phyloP scores from a whole-genome alignment of 1,139 yeast genomes.

The Scheffersomyces lignicola region DNA sequence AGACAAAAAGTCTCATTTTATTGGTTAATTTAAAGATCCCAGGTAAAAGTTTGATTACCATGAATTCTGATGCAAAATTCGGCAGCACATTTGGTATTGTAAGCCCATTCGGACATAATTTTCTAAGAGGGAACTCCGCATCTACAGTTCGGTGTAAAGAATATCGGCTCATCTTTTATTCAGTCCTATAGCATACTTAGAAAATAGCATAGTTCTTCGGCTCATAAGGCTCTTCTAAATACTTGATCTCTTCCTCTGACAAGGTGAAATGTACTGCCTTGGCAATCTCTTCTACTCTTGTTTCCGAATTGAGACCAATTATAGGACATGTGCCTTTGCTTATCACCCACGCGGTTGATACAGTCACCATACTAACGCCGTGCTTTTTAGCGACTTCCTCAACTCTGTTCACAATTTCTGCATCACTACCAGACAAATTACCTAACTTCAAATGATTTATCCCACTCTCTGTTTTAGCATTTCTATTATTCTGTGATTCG shows the following conservation, averaged over 20 bases:
- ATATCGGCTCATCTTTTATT: too few relatives aligned
- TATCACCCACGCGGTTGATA: slow-evolving; percentile 57
- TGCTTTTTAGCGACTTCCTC: slow-evolving; percentile 50
- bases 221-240: slow-evolving; percentile 50
- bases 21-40: too few relatives aligned
- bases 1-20: too few relatives aligned
- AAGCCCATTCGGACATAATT: too few relatives aligned
- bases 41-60: too few relatives aligned
- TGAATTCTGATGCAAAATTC: too few relatives aligned
- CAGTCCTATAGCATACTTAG: too few relatives aligned
- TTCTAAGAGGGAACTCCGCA: too few relatives aligned
- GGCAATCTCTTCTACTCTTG: slow-evolving; percentile 55
- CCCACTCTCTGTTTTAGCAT: slow-evolving; percentile 4
- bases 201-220: slow-evolving; percentile 18
- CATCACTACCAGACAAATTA: slow-evolving; percentile 17
- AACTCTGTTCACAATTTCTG: slow-evolving; percentile 48
- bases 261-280: slow-evolving; percentile 43
- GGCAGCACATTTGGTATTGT: too few relatives aligned
- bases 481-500: slow-evolving; percentile 5
- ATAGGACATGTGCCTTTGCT: slow-evolving; percentile 53
- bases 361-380: slow-evolving; percentile 50
- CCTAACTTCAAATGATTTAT: slow-evolving; percentile 10
- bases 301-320: slow-evolving; percentile 51
- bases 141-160: too few relatives aligned
- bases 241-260: slow-evolving; percentile 43